phyloP scores from a whole-genome alignment of 2,329 filamentous ascomycete genomes.

The Fusarium goolgardi region DNA sequence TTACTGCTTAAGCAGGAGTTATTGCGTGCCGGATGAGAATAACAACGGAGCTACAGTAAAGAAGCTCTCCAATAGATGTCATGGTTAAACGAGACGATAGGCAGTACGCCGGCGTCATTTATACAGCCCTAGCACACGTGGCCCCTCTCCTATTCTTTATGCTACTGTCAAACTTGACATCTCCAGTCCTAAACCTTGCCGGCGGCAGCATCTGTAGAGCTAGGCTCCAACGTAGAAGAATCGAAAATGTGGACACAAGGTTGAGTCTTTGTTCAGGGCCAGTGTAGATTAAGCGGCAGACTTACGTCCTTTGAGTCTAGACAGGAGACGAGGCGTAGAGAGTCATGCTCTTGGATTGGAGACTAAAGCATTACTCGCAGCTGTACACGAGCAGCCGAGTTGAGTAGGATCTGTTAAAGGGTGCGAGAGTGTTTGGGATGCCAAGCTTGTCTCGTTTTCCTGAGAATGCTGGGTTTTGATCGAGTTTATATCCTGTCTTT shows the following conservation, averaged over 20 bases:
- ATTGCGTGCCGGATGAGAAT: too few species aligned
- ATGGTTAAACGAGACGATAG: neutral
- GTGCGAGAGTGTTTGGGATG: accelerated
- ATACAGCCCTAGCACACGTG: neutral
- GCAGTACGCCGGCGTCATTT: too few species aligned
- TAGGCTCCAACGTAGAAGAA: neutral
- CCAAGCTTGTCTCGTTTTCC: accelerated
- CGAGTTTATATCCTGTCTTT: neutral
- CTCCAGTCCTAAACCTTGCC: neutral
- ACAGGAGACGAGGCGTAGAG: neutral
- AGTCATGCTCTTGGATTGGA: neutral
- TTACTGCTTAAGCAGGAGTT: neutral
- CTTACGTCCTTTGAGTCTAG: neutral
- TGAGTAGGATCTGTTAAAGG: neutral
- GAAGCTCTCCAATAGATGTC: neutral
- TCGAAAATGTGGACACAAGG: neutral
- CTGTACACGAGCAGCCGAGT: neutral
- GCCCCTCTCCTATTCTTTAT: too few species aligned
- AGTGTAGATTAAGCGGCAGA: neutral
- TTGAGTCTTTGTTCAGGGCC: neutral
- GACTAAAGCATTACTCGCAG: neutral
- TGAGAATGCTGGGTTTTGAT: neutral
- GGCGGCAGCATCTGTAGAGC: neutral
- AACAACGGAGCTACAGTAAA: too few species aligned
- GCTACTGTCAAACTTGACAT: neutral